phyloP scores from a whole-genome alignment of 164 flowering plant genomes.

The Echeveria elegans region DNA sequence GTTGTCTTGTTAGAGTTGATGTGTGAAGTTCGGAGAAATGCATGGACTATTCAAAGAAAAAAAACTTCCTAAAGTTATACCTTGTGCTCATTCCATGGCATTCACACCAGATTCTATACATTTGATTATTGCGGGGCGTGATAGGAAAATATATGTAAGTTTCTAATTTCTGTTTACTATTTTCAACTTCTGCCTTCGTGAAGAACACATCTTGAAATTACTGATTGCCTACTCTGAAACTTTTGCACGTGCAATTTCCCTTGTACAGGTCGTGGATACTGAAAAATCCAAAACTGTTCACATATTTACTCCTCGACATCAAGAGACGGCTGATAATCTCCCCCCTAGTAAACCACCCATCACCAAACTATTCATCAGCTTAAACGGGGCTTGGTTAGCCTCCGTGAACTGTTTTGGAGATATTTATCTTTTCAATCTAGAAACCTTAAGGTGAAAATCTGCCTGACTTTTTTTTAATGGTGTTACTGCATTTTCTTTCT shows the following conservation, averaged over 20 bases:
- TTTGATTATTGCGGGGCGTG: slow-evolving; percentile 72
- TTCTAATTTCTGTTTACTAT: background rate
- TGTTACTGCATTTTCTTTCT: background rate
- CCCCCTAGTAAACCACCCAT: slow-evolving; percentile 84
- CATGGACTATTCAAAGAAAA: slow-evolving; percentile 43
- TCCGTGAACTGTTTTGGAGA: slow-evolving; percentile 91
- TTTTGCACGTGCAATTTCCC: no score
- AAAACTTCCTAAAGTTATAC: slow-evolving; percentile 53
- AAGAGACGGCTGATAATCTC: slow-evolving; percentile 31
- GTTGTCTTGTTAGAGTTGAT: slow-evolving; percentile 53
- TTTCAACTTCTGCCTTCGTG: background rate
- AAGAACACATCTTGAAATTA: background rate
- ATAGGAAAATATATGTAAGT: slow-evolving; percentile 68
- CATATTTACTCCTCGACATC: slow-evolving; percentile 57
- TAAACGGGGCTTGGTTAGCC: slow-evolving; percentile 90
- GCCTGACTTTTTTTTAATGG: background rate
- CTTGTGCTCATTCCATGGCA: slow-evolving; percentile 77
- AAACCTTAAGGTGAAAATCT: slow-evolving; percentile 50
- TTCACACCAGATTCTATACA: slow-evolving; percentile 66
- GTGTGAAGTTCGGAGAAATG: slow-evolving; percentile 24
- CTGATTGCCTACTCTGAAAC: background rate
- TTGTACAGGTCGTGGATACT: slow-evolving; percentile 58
- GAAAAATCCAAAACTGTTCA: slow-evolving; percentile 33
- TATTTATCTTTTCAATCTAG: slow-evolving; percentile 73
- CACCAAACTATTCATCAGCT: slow-evolving; percentile 69